Evolutionary conservation across 148 eudicot species (phyloP), one percentile per base, ranked within the genome.

Genomic region (Silene latifolia): DNA sequence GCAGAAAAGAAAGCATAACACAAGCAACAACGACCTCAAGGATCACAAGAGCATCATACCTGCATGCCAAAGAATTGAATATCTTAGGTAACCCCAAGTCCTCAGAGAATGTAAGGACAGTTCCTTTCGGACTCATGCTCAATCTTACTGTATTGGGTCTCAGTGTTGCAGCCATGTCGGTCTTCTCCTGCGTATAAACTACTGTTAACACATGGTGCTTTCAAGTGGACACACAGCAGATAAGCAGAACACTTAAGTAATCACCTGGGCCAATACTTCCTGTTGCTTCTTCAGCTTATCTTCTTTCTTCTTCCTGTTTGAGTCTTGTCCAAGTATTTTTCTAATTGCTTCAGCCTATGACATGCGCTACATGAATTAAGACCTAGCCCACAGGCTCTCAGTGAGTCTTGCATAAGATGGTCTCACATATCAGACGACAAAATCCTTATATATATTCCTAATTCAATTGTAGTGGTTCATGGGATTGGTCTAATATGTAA

Each of bases 271-370:
- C 57, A 83, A 35, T 67, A 80, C 85, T 68, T 85, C 85, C 60
- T 85, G 87, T 42, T 82, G 83, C 71, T 79, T 85, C 75, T 87
- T 87, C 64, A 78, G 68, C 74, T 85, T 87, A 19, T 83, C 90
- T 73, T 85, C 90, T 72, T 82, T 79, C 79, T 79, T 86, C 77
- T 84, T 80, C 78, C 90, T 79, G 75, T 56, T 79, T 18, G 90
- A 85, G 57, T 87, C 90, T 74, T 85, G 90, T 56, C 90, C 90
- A 21, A 83, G 83, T 71, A 87, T 87, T 77, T 75, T 87, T 67
- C 88, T 82, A 47, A 87, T 87, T 39, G 90, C 90, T 68, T 87
- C 90, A 47, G 86, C 88, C 89, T 87, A 67, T 17, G 48, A 73
- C 71, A 70, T 61, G 35, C 58, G 63, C 1, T 24, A 35, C 2